A percentile compares a stretch with the other conserved stretches of the same genome.
phyloP scores from a whole-genome alignment of 148 eudicot genomes.

The Suaeda aralocaspica region DNA sequence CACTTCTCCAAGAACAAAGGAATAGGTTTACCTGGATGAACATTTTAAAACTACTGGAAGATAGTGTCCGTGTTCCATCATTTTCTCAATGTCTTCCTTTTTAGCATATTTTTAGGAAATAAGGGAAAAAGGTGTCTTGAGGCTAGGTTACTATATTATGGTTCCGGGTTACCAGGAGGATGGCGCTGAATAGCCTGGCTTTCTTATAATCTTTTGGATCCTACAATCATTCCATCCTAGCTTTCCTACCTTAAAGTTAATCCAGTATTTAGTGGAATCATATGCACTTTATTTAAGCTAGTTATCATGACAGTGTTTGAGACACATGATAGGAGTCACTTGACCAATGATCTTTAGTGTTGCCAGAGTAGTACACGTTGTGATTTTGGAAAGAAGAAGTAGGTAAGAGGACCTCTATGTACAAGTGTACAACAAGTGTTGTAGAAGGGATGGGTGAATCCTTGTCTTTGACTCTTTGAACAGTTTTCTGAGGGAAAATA shows the following conservation, averaged over 20 bases:
- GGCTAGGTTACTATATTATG: too few species aligned
- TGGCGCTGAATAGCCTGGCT: not conserved
- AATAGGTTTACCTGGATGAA: too few species aligned
- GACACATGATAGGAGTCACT: not conserved
- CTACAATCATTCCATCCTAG: not conserved
- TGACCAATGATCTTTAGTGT: not conserved
- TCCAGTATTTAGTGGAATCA: not conserved
- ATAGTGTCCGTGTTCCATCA: too few species aligned
- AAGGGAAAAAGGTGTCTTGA: too few species aligned
- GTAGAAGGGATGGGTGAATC: not conserved
- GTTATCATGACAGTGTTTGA: not conserved
- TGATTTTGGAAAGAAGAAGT: not conserved
- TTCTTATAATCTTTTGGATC: not conserved
- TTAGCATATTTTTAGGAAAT: too few species aligned
- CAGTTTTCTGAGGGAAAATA: not conserved
- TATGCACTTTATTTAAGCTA: not conserved
- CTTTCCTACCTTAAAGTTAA: not conserved
- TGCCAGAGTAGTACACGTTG: not conserved
- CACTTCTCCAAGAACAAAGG: too few species aligned
- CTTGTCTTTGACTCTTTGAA: not conserved
- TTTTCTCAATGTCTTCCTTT: too few species aligned
- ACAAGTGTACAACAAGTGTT: not conserved
- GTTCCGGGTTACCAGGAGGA: too few species aligned
- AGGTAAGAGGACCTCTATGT: not conserved
- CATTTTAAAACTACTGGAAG: too few species aligned